A percentile compares a stretch with the other conserved stretches of the same genome.
Conservation (phyloP, 2,329 filamentous ascomycete genomes). For the Elsinoe australis region DNA sequence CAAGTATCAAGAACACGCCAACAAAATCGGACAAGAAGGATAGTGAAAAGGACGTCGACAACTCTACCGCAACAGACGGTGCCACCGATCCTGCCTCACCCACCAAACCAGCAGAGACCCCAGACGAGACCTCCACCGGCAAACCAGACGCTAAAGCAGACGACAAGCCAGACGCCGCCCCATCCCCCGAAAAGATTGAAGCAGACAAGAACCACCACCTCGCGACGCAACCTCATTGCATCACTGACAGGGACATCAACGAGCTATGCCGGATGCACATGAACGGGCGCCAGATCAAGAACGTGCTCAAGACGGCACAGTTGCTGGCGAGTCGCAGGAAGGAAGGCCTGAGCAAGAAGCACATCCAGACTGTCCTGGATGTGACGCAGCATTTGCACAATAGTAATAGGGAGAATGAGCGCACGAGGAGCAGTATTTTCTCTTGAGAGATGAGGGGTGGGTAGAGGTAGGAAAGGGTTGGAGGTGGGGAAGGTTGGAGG, state of each 20-base stretch:
- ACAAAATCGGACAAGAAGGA: background rate
- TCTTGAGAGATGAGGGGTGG: constrained; percentile 9
- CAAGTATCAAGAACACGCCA: constrained; percentile 21
- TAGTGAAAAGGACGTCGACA: background rate
- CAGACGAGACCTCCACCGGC: background rate
- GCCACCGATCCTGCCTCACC: background rate
- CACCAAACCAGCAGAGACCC: constrained; percentile 16
- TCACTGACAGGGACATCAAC: constrained; percentile 28
- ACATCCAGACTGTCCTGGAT: constrained; percentile 32
- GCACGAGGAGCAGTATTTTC: constrained; percentile 22
- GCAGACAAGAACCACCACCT: constrained; percentile 17
- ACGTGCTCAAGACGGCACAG: constrained; percentile 36
- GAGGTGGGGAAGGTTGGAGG: background rate
- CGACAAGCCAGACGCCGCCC: constrained; percentile 17
- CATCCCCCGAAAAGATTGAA: background rate
- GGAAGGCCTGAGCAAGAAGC: constrained; percentile 24
- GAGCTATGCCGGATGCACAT: constrained; percentile 28
- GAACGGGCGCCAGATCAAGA: constrained; percentile 40
- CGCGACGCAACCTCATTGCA: constrained; percentile 25
- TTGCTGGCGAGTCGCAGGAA: constrained; percentile 26
- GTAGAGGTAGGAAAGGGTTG: background rate
- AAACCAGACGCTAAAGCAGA: constrained; percentile 9
- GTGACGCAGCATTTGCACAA: constrained; percentile 30
- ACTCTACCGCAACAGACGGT: background rate
- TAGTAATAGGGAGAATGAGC: constrained; percentile 23